Evolutionary conservation across 257 asterid species (phyloP), one percentile per base, ranked within the genome.

Genomic region (Gynochthodes officinalis): DNA sequence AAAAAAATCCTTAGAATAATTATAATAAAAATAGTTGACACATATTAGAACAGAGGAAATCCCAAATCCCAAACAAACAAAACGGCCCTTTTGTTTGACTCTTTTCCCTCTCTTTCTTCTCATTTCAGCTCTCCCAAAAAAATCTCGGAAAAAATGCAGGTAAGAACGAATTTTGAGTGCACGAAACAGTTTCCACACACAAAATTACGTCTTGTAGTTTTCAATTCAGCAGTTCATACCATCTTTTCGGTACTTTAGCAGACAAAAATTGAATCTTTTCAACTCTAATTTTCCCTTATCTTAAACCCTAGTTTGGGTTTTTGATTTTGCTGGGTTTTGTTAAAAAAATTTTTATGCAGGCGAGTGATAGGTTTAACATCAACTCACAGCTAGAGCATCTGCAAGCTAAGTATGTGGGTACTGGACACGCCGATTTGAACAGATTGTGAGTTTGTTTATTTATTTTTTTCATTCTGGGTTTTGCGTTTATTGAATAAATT

Each of bases 401-500:
- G 78, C 98, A 95, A 84, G 99, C 99, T 70, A 95, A 90, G 63
- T 95, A 95, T 76, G 99, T 95, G 57, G 99, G 99, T n/a, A 95
- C 99, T n/a, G 98, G 99, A 16, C 98, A 95, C 64, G 97, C 99
- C 40, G 98, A 90, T 65, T 82, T 90, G 92, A 95, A 85, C 64
- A 82, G 99, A 88, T 92, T 88, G 98, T 93, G 74, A 78, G 97
- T 76, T 30, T 28, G 10, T 57, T 54, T 1, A 10, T 27, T 11
- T 74, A 13, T 28, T 3, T 14, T 10, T 28, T 13, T 74, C n/a
- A n/a, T 46, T 37, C 61, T 55, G 39, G 52, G 48, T 54, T 46
- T 35, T 43, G 33, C 35, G 16, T 15, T 40, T 71, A 19, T 23
- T 35, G 2, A 5, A 53, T 53, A 53, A n/a, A 1, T 53, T n/a